Percentiles rank a stretch among this genome's conserved stretches.
Conservation (phyloP, 495 filamentous ascomycete genomes). For the Penicillium maclennaniae region DNA sequence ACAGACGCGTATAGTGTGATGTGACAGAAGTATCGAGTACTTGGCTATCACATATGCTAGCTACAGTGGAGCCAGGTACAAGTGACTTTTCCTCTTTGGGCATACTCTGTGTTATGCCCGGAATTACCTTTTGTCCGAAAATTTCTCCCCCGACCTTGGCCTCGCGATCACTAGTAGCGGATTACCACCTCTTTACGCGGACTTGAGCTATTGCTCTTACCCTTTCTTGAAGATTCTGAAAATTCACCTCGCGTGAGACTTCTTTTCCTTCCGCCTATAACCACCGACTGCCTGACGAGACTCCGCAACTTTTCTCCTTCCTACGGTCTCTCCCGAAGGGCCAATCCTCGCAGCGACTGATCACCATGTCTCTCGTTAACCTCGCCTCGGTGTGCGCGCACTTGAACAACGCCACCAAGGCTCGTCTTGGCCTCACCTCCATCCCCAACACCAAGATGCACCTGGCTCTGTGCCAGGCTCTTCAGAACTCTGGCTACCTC, state of each 20-base stretch:
- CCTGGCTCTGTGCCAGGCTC: conserved; percentile 66
- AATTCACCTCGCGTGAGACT: not conserved
- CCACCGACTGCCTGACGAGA: not conserved
- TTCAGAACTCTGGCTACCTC: conserved; percentile 82
- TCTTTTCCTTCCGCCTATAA: not conserved
- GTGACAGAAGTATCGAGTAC: conserved; percentile 23
- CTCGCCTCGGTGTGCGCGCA: conserved; percentile 83
- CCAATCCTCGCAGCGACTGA: conserved; percentile 17
- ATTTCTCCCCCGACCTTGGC: conserved; percentile 32
- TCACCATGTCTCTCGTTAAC: conserved; percentile 78
- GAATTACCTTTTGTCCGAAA: conserved; percentile 41
- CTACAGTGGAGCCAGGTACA: conserved; percentile 1
- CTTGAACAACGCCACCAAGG: conserved; percentile 87
- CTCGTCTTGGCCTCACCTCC: conserved; percentile 81
- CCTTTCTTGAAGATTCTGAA: not conserved
- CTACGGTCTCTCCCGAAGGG: conserved; percentile 17
- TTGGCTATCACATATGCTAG: not conserved
- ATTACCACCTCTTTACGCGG: not conserved
- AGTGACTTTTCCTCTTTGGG: not conserved
- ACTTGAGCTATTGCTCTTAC: not conserved
- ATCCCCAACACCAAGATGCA: conserved; percentile 79
- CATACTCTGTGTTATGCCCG: conserved; percentile 4
- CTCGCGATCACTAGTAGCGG: conserved; percentile 16
- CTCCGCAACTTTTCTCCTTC: conserved; percentile 7
- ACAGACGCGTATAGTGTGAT: conserved; percentile 28